These are phyloP conservation scores for Phoma sp. DNA, from an alignment of 2,329 filamentous ascomycete genomes.

Conservation along the genomic window DNA sequence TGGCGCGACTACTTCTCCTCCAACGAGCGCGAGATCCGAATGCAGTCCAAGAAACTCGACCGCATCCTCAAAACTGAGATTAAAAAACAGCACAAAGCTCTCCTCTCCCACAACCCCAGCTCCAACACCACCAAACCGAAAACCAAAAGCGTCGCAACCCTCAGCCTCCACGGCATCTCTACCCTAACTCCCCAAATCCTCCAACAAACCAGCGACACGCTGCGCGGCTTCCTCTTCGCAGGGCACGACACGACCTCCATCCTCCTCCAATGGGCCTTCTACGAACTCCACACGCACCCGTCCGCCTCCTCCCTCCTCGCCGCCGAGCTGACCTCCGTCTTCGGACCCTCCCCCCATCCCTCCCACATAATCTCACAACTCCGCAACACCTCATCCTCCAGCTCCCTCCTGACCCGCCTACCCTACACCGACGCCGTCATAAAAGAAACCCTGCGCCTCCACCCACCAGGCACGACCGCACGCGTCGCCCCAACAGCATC, in stretches of 20 bases:
- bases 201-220: conserved; percentile 38
- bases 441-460: conserved; percentile 52
- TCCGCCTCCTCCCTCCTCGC: conserved; percentile 4
- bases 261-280: conserved; percentile 30
- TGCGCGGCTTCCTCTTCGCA: conserved; percentile 46
- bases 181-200: conserved; percentile 32
- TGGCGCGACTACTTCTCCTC: conserved; percentile 23
- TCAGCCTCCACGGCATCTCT: conserved; percentile 18
- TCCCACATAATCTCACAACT: not conserved
- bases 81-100: conserved; percentile 13
- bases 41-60: conserved; percentile 19
- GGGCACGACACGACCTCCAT: conserved; percentile 43
- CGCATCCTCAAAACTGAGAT: conserved; percentile 22
- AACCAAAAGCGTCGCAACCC: conserved; percentile 21
- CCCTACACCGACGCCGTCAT: conserved; percentile 53
- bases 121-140: not conserved
- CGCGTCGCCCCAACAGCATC: conserved; percentile 20
- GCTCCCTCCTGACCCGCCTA: conserved; percentile 33
- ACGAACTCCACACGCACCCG: conserved; percentile 32
- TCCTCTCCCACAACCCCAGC: not conserved
- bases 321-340: not conserved
- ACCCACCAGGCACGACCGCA: conserved; percentile 41
- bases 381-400: not conserved
- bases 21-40: conserved; percentile 22
- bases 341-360: not conserved